Conservation (phyloP, 169 alveolate genomes). For the Cystoisospora suis region DNA sequence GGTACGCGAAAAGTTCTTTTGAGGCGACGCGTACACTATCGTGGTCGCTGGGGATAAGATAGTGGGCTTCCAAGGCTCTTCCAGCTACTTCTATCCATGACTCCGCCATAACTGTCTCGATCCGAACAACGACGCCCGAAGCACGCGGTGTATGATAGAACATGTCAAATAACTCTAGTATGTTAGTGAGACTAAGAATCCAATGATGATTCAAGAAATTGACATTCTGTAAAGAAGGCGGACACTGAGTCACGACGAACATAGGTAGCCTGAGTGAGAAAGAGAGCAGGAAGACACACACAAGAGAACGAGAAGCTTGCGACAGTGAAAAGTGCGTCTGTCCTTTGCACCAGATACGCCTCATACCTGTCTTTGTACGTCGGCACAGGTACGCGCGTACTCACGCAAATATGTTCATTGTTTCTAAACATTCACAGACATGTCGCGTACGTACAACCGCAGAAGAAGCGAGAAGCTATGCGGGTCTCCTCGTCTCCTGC, state of each 20-base stretch:
- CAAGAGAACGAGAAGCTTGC: no score
- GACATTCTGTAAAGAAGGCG: not conserved
- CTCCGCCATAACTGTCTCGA: slow-evolving; percentile 29
- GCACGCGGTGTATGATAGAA: not conserved
- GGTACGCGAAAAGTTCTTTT: not conserved
- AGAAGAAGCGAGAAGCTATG: no score
- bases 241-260: slow-evolving; percentile 13
- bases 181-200: not conserved
- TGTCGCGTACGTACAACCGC: no score
- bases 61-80: not conserved
- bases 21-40: not conserved
- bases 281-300: not conserved
- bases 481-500: no score
- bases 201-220: not conserved
- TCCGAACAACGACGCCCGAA: not conserved
- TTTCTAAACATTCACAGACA: no score
- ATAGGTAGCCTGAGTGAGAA: not conserved
- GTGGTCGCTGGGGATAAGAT: not conserved
- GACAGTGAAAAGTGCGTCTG: no score
- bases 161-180: not conserved
- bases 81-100: not conserved
- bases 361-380: no score
- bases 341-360: no score
- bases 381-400: no score
- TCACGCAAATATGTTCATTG: no score